Conservation (phyloP, 2,329 filamentous ascomycete species). For the Huntiella abstrusa region DNA sequence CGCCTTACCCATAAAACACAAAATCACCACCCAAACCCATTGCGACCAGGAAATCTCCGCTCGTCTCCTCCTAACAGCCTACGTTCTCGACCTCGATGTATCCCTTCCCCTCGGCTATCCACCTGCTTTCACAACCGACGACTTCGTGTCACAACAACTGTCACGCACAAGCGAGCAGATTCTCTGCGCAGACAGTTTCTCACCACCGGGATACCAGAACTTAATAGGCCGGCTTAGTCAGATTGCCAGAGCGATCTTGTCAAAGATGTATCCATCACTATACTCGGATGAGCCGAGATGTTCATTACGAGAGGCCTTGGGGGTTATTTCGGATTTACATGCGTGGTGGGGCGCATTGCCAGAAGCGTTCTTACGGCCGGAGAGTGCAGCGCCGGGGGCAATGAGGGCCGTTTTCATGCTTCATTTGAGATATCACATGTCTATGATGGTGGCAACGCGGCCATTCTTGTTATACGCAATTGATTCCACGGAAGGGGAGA, state of each 20-base stretch:
- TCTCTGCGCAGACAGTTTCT: conserved; percentile 15
- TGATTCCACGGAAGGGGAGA: conserved; percentile 2
- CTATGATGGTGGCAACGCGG: conserved; percentile 11
- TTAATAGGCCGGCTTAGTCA: conserved; percentile 14
- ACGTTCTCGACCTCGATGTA: conserved; percentile 15
- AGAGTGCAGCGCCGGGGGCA: conserved; percentile 13
- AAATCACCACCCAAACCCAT: conserved; percentile 13
- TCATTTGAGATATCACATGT: conserved; percentile 12
- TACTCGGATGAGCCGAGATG: conserved; percentile 1
- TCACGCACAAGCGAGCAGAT: conserved; percentile 13
- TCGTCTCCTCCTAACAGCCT: conserved; percentile 15
- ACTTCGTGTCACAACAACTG: conserved; percentile 2
- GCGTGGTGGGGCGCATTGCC: conserved; percentile 14
- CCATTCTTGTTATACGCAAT: conserved; percentile 14
- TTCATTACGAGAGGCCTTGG: conserved; percentile 13
- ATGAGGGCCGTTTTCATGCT: conserved; percentile 15
- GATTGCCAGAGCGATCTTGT: conserved; percentile 13
- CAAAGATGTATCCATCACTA: conserved; percentile 1
- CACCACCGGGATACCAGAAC: conserved; percentile 15
- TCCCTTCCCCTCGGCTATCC: conserved; percentile 16
- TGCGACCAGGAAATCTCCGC: conserved; percentile 14
- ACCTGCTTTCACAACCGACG: conserved; percentile 14
- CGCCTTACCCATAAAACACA: conserved; percentile 14
- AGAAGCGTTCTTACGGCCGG: conserved; percentile 11
- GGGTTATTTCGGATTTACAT: conserved; percentile 12